phyloP scores from a whole-genome alignment of 257 asterid genomes.

The Forsythia suspensa region DNA sequence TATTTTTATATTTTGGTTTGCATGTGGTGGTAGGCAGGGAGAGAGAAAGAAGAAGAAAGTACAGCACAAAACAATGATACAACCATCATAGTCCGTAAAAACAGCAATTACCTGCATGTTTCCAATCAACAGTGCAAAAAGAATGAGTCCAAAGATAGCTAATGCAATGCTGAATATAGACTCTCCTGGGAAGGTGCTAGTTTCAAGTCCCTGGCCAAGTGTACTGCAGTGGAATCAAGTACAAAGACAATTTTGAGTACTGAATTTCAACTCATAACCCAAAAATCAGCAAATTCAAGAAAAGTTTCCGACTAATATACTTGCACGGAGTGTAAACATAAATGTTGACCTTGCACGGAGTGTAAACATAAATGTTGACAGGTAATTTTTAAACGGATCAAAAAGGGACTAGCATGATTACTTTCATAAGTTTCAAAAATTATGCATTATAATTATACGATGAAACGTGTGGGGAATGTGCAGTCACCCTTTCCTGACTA shows the following conservation, averaged over 20 bases:
- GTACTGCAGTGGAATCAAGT: conserved; percentile 52
- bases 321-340: background rate
- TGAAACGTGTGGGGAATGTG: background rate
- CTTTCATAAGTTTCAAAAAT: background rate
- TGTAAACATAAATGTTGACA: background rate
- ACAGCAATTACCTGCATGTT: conserved; percentile 86
- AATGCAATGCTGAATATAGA: conserved; percentile 92
- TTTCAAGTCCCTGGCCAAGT: conserved; percentile 97
- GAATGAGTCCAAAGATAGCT: conserved; percentile 92
- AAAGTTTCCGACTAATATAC: background rate
- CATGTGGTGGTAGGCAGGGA: background rate
- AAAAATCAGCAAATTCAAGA: background rate
- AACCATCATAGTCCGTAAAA: background rate
- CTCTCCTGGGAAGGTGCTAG: conserved; percentile 97
- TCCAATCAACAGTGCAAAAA: conserved; percentile 94
- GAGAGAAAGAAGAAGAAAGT: background rate
- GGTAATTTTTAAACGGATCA: background rate
- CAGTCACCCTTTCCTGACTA: background rate
- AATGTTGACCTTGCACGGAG: background rate
- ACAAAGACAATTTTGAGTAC: conserved; percentile 5
- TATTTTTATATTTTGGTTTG: background rate
- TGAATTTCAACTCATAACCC: conserved; percentile 1
- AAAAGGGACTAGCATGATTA: background rate
- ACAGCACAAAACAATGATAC: conserved; percentile 1
- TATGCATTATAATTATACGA: background rate